Evolutionary conservation across 2,329 filamentous ascomycete species (phyloP).

Genomic region (Xylariaceae sp.): DNA sequence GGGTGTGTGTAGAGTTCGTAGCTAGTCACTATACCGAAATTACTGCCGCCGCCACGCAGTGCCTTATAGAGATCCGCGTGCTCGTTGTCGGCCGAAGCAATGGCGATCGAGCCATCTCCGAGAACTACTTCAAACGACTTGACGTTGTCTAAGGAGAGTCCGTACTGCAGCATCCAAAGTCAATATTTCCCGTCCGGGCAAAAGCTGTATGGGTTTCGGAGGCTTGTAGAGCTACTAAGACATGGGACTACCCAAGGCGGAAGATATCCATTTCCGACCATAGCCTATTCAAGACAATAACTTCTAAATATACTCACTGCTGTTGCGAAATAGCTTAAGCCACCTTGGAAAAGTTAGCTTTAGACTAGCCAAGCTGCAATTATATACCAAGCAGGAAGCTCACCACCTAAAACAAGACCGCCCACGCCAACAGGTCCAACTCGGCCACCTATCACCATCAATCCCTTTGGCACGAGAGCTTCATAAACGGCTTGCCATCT

Average conservation of each 20-base stretch:
- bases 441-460: conserved; percentile 37
- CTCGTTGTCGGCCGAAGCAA: conserved; percentile 32
- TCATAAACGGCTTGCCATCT: conserved; percentile 42
- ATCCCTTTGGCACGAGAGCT: conserved; percentile 31
- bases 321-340: conserved; percentile 40
- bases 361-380: conserved; percentile 9
- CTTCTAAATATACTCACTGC: too few relatives aligned
- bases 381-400: conserved; percentile 14
- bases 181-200: too few relatives aligned
- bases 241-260: too few relatives aligned
- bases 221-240: too few relatives aligned
- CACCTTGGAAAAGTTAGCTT: conserved; percentile 25
- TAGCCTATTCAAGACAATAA: too few relatives aligned
- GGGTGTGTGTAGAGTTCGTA: conserved; percentile 37
- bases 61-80: conserved; percentile 40
- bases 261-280: too few relatives aligned
- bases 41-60: conserved; percentile 35
- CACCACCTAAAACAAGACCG: conserved; percentile 41
- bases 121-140: conserved; percentile 37
- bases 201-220: too few relatives aligned
- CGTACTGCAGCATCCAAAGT: too few relatives aligned
- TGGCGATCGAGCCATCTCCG: conserved; percentile 36
- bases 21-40: conserved; percentile 42
- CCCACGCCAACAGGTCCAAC: conserved; percentile 40
- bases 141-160: conserved; percentile 31